Evolutionary conservation across 2,329 filamentous ascomycete genomes (phyloP).

Genomic region (Didymella keratinophila): DNA sequence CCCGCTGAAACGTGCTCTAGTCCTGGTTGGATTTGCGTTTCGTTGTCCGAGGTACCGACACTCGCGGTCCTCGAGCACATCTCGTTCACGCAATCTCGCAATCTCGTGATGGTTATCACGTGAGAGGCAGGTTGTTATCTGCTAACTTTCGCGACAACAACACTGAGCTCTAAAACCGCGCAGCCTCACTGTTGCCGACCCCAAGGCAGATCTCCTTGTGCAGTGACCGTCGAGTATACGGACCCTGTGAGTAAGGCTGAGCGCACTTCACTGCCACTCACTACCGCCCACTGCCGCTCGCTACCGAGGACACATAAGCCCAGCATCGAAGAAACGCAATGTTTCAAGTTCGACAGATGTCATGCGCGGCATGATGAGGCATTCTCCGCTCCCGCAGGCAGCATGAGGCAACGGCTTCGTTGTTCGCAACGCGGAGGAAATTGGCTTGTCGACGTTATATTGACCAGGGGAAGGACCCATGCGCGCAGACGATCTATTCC

Average conservation of each 20-base stretch:
- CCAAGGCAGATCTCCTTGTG: not conserved
- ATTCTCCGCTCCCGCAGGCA: constrained; percentile 16
- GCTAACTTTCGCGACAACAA: not conserved
- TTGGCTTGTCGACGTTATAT: constrained; percentile 20
- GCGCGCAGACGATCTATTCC: constrained; percentile 7
- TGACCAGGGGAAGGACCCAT: constrained; percentile 17
- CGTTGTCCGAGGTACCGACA: constrained; percentile 23
- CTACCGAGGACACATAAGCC: constrained; percentile 11
- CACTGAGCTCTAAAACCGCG: not conserved
- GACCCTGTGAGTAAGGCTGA: constrained; percentile 11
- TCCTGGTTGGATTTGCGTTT: constrained; percentile 35
- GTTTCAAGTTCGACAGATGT: constrained; percentile 18
- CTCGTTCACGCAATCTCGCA: constrained; percentile 15
- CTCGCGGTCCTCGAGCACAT: constrained; percentile 8
- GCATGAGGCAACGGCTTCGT: constrained; percentile 15
- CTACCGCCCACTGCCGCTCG: constrained; percentile 9
- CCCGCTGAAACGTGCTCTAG: constrained; percentile 35
- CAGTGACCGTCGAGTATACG: not conserved
- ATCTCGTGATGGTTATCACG: not conserved
- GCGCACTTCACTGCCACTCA: not conserved
- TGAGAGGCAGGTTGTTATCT: not conserved
- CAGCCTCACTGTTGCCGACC: not conserved
- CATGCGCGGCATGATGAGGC: constrained; percentile 16
- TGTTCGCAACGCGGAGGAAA: constrained; percentile 21
- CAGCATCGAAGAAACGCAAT: constrained; percentile 17